Conservation (phyloP, 805 yeast species). For the Wickerhamomyces rabaulensis region DNA sequence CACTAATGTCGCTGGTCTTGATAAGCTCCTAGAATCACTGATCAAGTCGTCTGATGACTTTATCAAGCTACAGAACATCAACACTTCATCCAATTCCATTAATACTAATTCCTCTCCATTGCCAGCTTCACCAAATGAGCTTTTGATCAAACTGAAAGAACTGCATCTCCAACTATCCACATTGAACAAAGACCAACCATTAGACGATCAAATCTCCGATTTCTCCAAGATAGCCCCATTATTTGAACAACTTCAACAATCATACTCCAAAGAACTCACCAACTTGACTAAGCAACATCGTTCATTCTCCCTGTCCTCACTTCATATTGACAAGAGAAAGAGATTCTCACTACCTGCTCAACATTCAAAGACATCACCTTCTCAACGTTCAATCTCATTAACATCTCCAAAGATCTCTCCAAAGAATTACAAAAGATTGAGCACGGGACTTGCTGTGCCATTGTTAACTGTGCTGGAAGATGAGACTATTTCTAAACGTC, state of each 20-base stretch:
- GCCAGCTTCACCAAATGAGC: neutral
- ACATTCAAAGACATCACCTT: slow-evolving; percentile 1
- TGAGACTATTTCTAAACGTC: slow-evolving; percentile 3
- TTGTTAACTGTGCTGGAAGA: slow-evolving; percentile 25
- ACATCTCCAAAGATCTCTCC: slow-evolving; percentile 5
- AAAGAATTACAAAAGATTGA: slow-evolving; percentile 18
- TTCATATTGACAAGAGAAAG: slow-evolving; percentile 9
- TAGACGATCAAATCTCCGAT: slow-evolving; percentile 7
- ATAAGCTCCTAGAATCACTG: neutral
- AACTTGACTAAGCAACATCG: slow-evolving; percentile 2
- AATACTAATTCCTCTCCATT: neutral
- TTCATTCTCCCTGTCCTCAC: neutral
- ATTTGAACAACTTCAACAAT: slow-evolving; percentile 1
- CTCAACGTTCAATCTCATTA: slow-evolving; percentile 9
- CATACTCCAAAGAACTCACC: slow-evolving; percentile 2
- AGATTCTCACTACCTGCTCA: slow-evolving; percentile 18
- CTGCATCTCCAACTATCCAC: slow-evolving; percentile 4
- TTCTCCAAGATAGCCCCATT: slow-evolving; percentile 7
- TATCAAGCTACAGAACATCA: neutral
- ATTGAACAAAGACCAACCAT: slow-evolving; percentile 3
- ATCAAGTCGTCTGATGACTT: neutral
- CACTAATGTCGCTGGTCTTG: neutral
- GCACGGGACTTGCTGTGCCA: slow-evolving; percentile 25
- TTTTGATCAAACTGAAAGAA: slow-evolving; percentile 6
- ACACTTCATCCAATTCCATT: neutral